Conservation (phyloP, 1,284 basidiomycete genomes). For the Ganoderma sinense region DNA sequence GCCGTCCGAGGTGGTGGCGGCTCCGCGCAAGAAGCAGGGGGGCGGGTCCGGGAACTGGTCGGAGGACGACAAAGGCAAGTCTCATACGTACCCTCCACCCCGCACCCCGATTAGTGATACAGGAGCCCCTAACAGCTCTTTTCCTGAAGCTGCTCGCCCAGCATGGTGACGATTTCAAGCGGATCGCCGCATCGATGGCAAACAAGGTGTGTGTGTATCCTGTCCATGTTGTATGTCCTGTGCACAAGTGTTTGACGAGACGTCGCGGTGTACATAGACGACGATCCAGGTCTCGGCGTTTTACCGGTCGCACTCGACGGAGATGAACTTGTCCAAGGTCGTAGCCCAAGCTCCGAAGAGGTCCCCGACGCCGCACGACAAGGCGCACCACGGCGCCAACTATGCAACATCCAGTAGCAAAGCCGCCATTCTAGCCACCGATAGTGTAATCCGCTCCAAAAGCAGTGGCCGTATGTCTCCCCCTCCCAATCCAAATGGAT, state of each 20-base stretch:
- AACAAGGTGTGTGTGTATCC: constrained; percentile 66
- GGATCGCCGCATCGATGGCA: constrained; percentile 77
- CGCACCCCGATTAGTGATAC: constrained; percentile 54
- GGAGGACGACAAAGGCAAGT: constrained; percentile 65
- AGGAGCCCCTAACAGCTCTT: constrained; percentile 46
- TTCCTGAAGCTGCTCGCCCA: constrained; percentile 72
- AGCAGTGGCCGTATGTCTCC: constrained; percentile 25
- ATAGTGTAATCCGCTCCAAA: background rate
- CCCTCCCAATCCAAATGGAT: constrained; percentile 17
- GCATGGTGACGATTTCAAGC: constrained; percentile 80
- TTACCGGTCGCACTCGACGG: constrained; percentile 57
- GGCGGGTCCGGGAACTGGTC: constrained; percentile 52
- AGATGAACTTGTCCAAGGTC: constrained; percentile 53
- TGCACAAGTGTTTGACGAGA: background rate
- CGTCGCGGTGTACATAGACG: constrained; percentile 52
- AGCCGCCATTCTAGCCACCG: background rate
- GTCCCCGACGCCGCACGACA: constrained; percentile 39
- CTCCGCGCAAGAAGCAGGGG: constrained; percentile 44
- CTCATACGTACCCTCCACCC: constrained; percentile 35
- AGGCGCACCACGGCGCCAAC: background rate
- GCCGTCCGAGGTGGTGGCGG: constrained; percentile 42
- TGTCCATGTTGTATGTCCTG: background rate
- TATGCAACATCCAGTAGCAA: background rate
- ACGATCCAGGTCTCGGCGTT: constrained; percentile 80
- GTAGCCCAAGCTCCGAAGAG: constrained; percentile 43